Evolutionary conservation across 208 protist genomes (phyloP), one percentile per base, ranked within the genome.

Genomic region (Angomonas ambiguus): DNA sequence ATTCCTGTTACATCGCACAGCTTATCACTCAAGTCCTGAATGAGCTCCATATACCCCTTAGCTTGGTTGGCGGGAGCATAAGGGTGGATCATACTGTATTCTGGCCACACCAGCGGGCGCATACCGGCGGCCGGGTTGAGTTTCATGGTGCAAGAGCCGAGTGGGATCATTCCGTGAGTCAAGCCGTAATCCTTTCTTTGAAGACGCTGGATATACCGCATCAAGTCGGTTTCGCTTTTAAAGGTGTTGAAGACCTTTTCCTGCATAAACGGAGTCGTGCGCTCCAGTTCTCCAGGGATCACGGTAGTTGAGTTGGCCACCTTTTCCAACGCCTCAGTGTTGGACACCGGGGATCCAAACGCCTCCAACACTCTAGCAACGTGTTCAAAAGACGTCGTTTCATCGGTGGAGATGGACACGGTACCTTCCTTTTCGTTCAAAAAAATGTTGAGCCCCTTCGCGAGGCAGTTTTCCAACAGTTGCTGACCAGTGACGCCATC

Each of bases 71-170:
- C 64, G 25, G 98, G 98, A 8, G 81, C 97, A 70, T 98, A 98
- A 30, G 98, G 98, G 72, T 99, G 98, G 35, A 99, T 64, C 30
- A 65, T 77, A 55, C 71, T 92, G 73, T 98, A 93, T 64, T 97
- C 85, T 33, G 91, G 86, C 97, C 95, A 98, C 41, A 93, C 95
- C 32, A 99, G 73, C 1, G 98, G 93, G 4, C 92, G 83, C 96
- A 99, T 98, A 62, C 96, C 91, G 0, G 93, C 72, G 8, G 96
- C 94, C 0, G 97, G 85, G 87, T 99, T 99, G 13, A 99, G 89
- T 80, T 99, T 99, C 98, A 99, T 99, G 2, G 98, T 99, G 75
- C 98, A 99, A 22, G 93, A 98, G 20, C 98, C 98, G 2, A 99
- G 85, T 8, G 98, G 97, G 53, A 99, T 98, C 97, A 99, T 99